Base-by-base conservation (phyloP, 2,329 filamentous ascomycete genomes). In the Nemania sp. region DNA sequence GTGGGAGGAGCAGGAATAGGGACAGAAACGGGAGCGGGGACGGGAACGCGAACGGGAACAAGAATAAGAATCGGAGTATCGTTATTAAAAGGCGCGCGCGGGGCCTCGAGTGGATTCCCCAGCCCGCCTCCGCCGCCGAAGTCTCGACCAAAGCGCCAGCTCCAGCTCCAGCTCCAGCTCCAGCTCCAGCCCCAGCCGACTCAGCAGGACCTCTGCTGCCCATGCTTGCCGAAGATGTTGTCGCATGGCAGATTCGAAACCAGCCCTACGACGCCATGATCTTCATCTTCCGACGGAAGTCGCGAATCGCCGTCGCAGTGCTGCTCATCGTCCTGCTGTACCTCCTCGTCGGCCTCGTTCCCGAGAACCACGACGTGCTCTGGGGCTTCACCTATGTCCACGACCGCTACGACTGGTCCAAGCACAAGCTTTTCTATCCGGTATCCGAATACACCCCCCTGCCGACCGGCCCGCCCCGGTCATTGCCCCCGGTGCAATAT, bases 161-260 rank as follows among this genome's bases (percentile, higher is more conserved):
- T n/a, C n/a, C n/a, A n/a, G n/a, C n/a, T n/a, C n/a, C n/a, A n/a
- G n/a, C n/a, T n/a, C n/a, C n/a, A n/a, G n/a, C n/a, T n/a, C n/a
- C n/a, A 50, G 32, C 29, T 17, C 10, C 17, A 34, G 25, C 37
- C 17, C 20, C 18, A 17, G 40, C 18, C 43, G 18, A 55, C 51
- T 48, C 34, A 52, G 57, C 46, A 35, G 45, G 11, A 42, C 34
- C 43, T 15, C 43, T 66, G 62, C 43, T 66, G 62, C 63, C 62
- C 60, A 71, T 72, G 70, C 68, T 70, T 18, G 58, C 64, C 58
- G 69, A 72, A 65, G 67, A 70, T 68, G 69, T 68, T 68, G 69
- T 68, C 55, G 67, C 64, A 58, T 71, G 68, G 69, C 66, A 69
- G 50, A 54, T 69, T 43, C 64, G 58, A 45, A 63, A 64, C 52